Conservation (phyloP, 441 rosid species). For the Codiaeum variegatum region DNA sequence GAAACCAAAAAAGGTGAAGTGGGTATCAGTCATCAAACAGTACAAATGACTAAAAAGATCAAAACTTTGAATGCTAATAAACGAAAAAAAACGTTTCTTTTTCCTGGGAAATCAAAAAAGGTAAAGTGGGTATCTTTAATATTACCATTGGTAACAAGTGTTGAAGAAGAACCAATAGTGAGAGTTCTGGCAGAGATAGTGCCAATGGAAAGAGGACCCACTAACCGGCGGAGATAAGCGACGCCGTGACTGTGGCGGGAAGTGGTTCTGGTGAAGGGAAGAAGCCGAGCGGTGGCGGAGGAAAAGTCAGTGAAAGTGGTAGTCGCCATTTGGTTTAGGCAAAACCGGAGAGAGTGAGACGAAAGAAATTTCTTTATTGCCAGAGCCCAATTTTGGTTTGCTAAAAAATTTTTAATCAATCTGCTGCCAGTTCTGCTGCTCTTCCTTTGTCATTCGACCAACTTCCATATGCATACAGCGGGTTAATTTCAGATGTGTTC, state of each 20-base stretch:
- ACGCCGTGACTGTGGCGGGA: conserved; percentile 8
- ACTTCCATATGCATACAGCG: no score
- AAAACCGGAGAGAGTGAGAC: not conserved
- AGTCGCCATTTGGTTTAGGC: conserved; percentile 36
- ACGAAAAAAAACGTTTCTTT: not conserved
- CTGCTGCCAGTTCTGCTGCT: no score
- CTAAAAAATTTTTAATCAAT: not conserved
- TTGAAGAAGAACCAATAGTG: conserved; percentile 27
- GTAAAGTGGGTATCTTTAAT: not conserved
- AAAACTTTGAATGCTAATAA: not conserved
- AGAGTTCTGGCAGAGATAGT: conserved; percentile 26
- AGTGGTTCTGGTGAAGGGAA: conserved; percentile 27
- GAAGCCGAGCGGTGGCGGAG: conserved; percentile 42
- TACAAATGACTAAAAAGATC: not conserved
- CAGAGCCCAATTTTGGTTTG: conserved; percentile 3
- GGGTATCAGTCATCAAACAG: not conserved
- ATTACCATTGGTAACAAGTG: conserved; percentile 35
- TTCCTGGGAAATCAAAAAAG: not conserved
- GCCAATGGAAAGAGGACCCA: conserved; percentile 27
- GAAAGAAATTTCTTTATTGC: not conserved
- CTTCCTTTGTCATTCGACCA: not conserved
- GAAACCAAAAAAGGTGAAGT: not conserved
- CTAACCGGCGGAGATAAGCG: conserved; percentile 28
- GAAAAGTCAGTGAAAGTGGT: conserved; percentile 45
- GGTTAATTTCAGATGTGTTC: no score